Conservation (phyloP, 73 alveolate species). For the Blepharisma japonicum region DNA sequence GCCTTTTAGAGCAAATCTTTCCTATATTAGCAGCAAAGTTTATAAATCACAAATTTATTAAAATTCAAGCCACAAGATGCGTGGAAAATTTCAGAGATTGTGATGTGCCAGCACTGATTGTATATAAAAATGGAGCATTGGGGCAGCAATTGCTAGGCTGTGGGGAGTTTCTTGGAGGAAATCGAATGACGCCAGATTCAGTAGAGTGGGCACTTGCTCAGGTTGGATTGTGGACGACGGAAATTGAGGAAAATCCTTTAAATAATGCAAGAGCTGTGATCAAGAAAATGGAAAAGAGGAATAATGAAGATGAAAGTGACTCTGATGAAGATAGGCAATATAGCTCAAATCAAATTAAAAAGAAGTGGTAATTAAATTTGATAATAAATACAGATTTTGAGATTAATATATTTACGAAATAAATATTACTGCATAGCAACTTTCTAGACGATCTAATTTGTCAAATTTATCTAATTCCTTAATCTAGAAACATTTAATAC, state of each 20-base stretch:
- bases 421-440: too few species aligned
- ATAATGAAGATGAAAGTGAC: slow-evolving; percentile 57
- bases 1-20: slow-evolving; percentile 45
- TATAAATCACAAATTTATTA: slow-evolving; percentile 69
- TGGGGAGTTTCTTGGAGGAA: slow-evolving; percentile 72
- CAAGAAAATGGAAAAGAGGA: slow-evolving; percentile 55
- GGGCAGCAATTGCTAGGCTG: slow-evolving; percentile 74
- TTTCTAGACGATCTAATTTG: too few species aligned
- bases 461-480: too few species aligned
- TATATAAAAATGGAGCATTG: slow-evolving; percentile 75
- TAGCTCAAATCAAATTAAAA: not conserved
- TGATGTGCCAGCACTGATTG: slow-evolving; percentile 76
- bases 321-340: slow-evolving; percentile 55
- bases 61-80: slow-evolving; percentile 73
- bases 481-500: too few species aligned
- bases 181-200: slow-evolving; percentile 54
- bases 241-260: slow-evolving; percentile 71
- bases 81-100: slow-evolving; percentile 70
- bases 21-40: slow-evolving; percentile 65
- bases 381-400: too few species aligned
- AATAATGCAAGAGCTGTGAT: slow-evolving; percentile 31
- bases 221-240: slow-evolving; percentile 55
- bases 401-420: too few species aligned
- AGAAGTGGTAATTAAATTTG: too few species aligned
- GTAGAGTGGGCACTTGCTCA: slow-evolving; percentile 79